These are phyloP conservation scores for Friedmanniomyces simplex DNA, from an alignment of 495 filamentous ascomycete species.

Conservation along the genomic window DNA sequence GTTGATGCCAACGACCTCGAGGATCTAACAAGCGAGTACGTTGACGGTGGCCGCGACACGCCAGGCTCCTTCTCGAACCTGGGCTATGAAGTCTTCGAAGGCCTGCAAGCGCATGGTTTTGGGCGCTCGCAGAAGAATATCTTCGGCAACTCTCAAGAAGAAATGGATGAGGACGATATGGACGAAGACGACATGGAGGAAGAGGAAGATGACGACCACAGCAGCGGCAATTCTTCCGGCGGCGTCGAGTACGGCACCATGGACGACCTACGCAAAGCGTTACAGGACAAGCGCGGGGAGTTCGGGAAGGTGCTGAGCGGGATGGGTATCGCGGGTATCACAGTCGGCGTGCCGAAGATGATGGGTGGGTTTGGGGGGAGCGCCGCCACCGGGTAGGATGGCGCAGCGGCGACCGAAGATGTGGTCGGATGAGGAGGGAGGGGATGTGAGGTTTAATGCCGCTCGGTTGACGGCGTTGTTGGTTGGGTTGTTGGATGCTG, in stretches of 20 bases:
- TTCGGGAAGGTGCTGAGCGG: constrained; percentile 8
- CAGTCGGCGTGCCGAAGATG: constrained; percentile 1
- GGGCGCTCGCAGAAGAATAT: background rate
- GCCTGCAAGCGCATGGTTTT: constrained; percentile 30
- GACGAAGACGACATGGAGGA: constrained; percentile 12
- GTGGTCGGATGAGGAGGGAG: no score
- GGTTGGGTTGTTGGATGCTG: constrained; percentile 13
- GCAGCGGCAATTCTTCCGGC: constrained; percentile 15
- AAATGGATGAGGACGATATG: constrained; percentile 7
- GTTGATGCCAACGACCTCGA: constrained; percentile 74
- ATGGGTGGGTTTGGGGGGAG: background rate
- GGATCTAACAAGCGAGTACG: constrained; percentile 60
- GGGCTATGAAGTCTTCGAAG: constrained; percentile 44
- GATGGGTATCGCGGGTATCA: constrained; percentile 5
- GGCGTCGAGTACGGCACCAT: constrained; percentile 3
- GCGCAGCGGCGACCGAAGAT: no score
- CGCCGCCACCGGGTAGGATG: background rate
- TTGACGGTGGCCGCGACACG: constrained; percentile 9
- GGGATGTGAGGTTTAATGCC: background rate
- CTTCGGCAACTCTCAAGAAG: constrained; percentile 5
- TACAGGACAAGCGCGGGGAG: background rate
- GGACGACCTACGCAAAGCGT: constrained; percentile 2
- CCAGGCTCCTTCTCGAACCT: constrained; percentile 13
- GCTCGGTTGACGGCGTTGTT: constrained; percentile 9
- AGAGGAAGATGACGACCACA: constrained; percentile 22